phyloP scores from a whole-genome alignment of 345 rosid species.

The Alliaria petiolata region DNA sequence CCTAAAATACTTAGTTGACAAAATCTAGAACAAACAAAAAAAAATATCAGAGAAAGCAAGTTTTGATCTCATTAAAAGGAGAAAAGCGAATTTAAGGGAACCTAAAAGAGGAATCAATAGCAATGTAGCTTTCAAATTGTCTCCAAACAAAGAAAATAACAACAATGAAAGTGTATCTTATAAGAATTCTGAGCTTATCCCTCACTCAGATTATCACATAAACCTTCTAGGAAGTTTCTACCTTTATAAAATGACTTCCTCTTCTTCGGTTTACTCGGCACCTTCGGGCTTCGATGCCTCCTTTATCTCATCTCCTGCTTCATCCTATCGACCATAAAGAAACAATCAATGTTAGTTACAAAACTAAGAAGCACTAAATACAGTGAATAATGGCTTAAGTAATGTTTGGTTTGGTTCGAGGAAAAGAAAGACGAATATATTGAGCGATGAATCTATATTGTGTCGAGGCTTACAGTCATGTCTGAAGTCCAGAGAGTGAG shows the following conservation, averaged over 20 bases:
- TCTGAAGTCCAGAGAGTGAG: conserved; percentile 81
- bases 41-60: not conserved
- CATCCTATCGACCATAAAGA: conserved; percentile 15
- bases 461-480: conserved; percentile 21
- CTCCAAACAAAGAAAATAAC: conserved; percentile 51
- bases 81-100: not conserved
- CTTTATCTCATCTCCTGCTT: conserved; percentile 36
- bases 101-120: not conserved
- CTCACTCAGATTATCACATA: conserved; percentile 51
- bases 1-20: not conserved
- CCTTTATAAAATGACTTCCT: conserved; percentile 8
- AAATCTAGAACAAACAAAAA: not conserved
- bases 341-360: not conserved
- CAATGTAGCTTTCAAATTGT: conserved; percentile 31
- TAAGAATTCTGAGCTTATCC: conserved; percentile 59
- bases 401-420: not conserved
- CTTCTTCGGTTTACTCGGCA: conserved; percentile 11
- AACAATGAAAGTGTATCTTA: conserved; percentile 52
- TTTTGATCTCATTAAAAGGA: not conserved
- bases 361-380: not conserved
- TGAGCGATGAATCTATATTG: not conserved
- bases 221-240: conserved; percentile 17
- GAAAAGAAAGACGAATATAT: not conserved
- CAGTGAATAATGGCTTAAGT: not conserved
- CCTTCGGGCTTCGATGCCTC: conserved; percentile 28